Base-by-base conservation (phyloP, 768 basidiomycete species). In the Mycena capillaripes region DNA sequence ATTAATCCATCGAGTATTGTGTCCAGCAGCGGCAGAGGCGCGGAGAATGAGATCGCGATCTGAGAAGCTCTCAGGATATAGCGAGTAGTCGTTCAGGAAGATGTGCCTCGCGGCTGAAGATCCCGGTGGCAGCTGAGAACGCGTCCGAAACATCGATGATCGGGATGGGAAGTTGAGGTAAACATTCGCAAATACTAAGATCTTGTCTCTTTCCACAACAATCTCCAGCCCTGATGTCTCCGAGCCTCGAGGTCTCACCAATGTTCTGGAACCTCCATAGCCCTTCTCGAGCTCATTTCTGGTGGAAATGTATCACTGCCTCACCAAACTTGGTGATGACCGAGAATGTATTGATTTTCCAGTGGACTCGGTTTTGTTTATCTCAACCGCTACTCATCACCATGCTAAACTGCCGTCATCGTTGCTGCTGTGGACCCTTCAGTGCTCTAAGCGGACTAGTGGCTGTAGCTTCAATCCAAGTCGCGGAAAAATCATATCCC, bases 81-180 rank as follows among this genome's bases (percentile, higher is more conserved):
- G 40, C 10, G 66, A 53, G 58, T 64, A 75, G 21, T 75, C 9
- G 44, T 71, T 42, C 48, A 75, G 70, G 19, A 34, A 23, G 32
- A 75, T 68, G 36, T 66, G 66, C 25, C 66, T 38, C 30, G 60
- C 30, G 27, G 40, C 42, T 23, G 66, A 32, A 44, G 46, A 62
- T 42, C 38, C 61, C 8, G 36, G 9, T 19, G 69, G 59, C 32
- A 69, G 32, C 46, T 72, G 71, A 25, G 71, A 75, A 25, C 65
- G 74, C 40, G 59, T 72, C 23, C 70, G 76, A 66, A 70, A 77
- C 67, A 72, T 76, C 69, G 7, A 55, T 58, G 29, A 23, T 62
- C n/a, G 3, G 4, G 55, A 7, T 29, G 10, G n/a, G 32, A 56
- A 11, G 16, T 46, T 2, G 19, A 3, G 8, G 44, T 17, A 46